Conservation (phyloP, 73 alveolate genomes). For the Paramecium tetraurelia region DNA sequence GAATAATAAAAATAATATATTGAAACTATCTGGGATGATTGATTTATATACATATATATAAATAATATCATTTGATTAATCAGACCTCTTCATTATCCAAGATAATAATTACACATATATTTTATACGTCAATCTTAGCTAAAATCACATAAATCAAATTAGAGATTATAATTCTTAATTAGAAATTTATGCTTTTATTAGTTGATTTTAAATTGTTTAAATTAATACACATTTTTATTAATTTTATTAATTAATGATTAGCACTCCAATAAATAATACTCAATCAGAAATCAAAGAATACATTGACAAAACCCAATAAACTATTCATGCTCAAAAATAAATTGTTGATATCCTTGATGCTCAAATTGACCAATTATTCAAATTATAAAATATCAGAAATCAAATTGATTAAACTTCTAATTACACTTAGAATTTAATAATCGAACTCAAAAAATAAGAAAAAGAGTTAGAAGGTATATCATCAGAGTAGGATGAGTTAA, state of each 20-base stretch:
- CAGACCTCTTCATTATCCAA: no score
- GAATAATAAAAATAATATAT: background rate
- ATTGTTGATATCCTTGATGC: background rate
- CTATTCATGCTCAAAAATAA: background rate
- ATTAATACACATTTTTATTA: background rate
- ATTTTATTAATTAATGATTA: background rate
- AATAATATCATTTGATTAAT: background rate
- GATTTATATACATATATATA: background rate
- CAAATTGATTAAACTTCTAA: background rate
- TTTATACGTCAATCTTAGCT: background rate
- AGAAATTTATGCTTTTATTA: background rate
- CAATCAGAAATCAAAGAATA: background rate
- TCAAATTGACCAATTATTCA: background rate
- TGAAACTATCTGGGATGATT: conserved; percentile 31
- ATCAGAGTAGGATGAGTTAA: background rate
- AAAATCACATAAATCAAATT: no score
- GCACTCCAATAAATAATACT: background rate
- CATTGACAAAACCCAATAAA: background rate
- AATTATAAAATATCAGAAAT: background rate
- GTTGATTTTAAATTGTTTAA: background rate
- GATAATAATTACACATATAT: no score
- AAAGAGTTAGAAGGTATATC: background rate
- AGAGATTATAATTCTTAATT: no score
- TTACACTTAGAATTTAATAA: background rate
- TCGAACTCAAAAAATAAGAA: background rate